A percentile compares a stretch with the other conserved stretches of the same genome.
phyloP scores from a whole-genome alignment of 1,139 yeast genomes.

The Zygosaccharomyces sapae region DNA sequence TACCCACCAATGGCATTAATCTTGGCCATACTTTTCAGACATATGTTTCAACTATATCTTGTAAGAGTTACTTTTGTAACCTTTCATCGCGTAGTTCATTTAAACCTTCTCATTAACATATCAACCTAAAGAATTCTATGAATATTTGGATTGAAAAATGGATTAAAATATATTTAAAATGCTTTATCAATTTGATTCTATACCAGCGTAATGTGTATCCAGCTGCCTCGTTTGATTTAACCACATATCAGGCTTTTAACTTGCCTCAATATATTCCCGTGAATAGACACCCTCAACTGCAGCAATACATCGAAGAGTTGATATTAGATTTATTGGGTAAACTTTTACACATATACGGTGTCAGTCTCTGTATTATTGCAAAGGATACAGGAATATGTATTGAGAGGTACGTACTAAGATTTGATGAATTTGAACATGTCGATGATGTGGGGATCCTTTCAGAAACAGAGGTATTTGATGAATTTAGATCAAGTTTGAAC shows the following conservation, averaged over 20 bases:
- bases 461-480: slow-evolving; percentile 32
- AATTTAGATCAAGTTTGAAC: slow-evolving; percentile 32
- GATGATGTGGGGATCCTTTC: slow-evolving; percentile 15
- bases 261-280: slow-evolving; percentile 34
- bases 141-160: slow-evolving; percentile 30
- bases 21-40: slow-evolving; percentile 12
- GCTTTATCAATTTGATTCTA: slow-evolving; percentile 33
- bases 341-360: slow-evolving; percentile 23
- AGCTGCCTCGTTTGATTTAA: slow-evolving; percentile 29
- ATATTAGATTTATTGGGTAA: slow-evolving; percentile 29
- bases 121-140: slow-evolving; percentile 13
- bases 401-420: slow-evolving; percentile 33
- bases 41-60: no score
- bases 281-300: slow-evolving; percentile 31
- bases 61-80: not conserved
- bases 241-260: slow-evolving; percentile 36
- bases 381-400: slow-evolving; percentile 23
- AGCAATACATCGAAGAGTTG: slow-evolving; percentile 32
- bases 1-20: slow-evolving; percentile 23
- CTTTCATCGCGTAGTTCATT: not conserved
- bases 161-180: slow-evolving; percentile 32
- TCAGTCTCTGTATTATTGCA: slow-evolving; percentile 28
- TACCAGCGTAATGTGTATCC: slow-evolving; percentile 36
- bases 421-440: slow-evolving; percentile 31
- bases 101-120: not conserved